Base-by-base conservation (phyloP, 768 basidiomycete species). In the Butyriboletus loyo region DNA sequence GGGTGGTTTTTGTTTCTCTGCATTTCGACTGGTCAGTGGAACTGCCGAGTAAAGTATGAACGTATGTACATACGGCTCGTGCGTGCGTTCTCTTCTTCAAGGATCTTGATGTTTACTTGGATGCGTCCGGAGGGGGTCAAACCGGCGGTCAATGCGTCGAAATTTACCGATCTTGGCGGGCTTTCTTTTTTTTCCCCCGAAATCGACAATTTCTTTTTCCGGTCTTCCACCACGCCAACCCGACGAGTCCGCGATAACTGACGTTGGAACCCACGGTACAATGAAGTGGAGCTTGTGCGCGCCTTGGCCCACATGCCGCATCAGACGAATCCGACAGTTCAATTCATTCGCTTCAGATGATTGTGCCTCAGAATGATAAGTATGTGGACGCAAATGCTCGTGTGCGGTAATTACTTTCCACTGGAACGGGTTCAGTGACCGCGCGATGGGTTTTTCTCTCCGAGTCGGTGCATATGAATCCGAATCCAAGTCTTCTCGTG, bases 351-450 rank as follows among this genome's bases (percentile, higher is more conserved):
- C n/a, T n/a, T n/a, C n/a, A n/a, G n/a, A n/a, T n/a, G n/a, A n/a
- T n/a, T n/a, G n/a, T n/a, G n/a, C n/a, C n/a, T 37, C 35, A 25
- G 44, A 43, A 57, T 28, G 54, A 27, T 15, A 42, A n/a, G n/a
- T n/a, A n/a, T n/a, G n/a, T n/a, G n/a, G 17, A n/a, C 25, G 24
- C n/a, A 10, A 10, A 37, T 32, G 54, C 27, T 25, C 15, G 11
- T 3, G 21, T 19, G 30, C 46, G 54, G 55, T 43, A 35, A 56
- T 56, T 57, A 52, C 31, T 9, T 52, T 52, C n/a, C 22, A 31
- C 5, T 7, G 27, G 25, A n/a, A n/a, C n/a, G 14, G 31, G 34
- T 19, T 2, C 13, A 14, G n/a, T 28, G 27, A 48, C 27, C 36
- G 10, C 28, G 22, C 14, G 39, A 3, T 24, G 15, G 19, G 15